These are phyloP conservation scores for Elsinoe perseae DNA, from an alignment of 2,329 filamentous ascomycete species.

Conservation along the genomic window DNA sequence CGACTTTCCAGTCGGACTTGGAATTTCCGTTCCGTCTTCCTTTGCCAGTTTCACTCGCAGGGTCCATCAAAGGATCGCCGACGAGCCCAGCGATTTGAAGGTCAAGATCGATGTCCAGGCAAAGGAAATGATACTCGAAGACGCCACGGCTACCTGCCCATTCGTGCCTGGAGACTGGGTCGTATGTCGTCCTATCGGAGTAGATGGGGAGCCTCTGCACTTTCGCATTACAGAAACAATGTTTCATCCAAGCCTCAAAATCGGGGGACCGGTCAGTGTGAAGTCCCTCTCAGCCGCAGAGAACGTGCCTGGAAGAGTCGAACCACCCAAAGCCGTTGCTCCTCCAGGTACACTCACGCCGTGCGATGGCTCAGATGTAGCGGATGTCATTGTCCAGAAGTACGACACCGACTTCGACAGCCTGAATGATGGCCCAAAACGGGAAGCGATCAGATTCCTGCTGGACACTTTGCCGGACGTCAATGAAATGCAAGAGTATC, in stretches of 20 bases:
- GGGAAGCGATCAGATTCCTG: conserved; percentile 43
- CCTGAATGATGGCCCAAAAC: conserved; percentile 40
- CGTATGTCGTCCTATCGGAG: conserved; percentile 20
- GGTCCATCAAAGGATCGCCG: not conserved
- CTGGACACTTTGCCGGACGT: conserved; percentile 57
- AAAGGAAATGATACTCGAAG: not conserved
- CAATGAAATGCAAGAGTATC: conserved; percentile 47
- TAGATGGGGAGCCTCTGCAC: conserved; percentile 33
- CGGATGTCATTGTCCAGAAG: conserved; percentile 31
- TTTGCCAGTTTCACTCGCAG: not conserved
- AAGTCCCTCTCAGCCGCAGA: not conserved
- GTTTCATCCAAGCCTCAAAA: conserved; percentile 38
- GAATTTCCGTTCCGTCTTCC: conserved; percentile 43
- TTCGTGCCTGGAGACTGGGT: conserved; percentile 50
- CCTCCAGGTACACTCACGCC: not conserved
- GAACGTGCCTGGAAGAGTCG: not conserved
- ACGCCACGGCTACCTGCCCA: conserved; percentile 22
- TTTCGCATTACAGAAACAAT: conserved; percentile 43
- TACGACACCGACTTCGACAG: conserved; percentile 54
- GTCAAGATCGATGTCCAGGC: not conserved
- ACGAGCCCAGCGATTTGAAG: conserved; percentile 7
- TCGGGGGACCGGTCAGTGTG: conserved; percentile 24
- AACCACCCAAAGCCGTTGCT: not conserved
- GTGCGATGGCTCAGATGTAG: conserved; percentile 22
- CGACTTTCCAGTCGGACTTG: conserved; percentile 52